phyloP scores from a whole-genome alignment of 2,329 filamentous ascomycete genomes.

The Epichloe amarillans region DNA sequence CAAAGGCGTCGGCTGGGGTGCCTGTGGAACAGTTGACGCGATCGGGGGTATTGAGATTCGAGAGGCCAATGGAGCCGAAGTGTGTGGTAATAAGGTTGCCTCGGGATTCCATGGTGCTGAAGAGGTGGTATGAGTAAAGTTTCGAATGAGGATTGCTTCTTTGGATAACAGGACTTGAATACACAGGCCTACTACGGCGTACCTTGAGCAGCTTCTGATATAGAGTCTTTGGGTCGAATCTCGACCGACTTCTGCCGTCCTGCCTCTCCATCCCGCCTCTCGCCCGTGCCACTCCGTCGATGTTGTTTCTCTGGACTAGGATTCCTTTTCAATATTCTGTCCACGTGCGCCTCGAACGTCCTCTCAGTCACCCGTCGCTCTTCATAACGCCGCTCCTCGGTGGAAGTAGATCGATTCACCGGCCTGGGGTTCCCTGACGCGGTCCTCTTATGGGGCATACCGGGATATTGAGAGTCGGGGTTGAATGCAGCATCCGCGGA shows the following conservation, averaged over 20 bases:
- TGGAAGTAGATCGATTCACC: slow-evolving; percentile 25
- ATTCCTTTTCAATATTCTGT: slow-evolving; percentile 45
- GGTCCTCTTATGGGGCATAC: slow-evolving; percentile 40
- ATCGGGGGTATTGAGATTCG: slow-evolving; percentile 54
- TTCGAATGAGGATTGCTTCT: neutral
- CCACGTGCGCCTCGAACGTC: slow-evolving; percentile 45
- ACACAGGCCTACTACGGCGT: slow-evolving; percentile 10
- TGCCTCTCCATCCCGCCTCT: slow-evolving; percentile 25
- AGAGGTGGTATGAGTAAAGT: neutral
- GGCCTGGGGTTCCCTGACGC: slow-evolving; percentile 44
- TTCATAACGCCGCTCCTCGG: slow-evolving; percentile 31
- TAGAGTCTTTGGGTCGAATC: slow-evolving; percentile 29
- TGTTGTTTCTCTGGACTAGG: slow-evolving; percentile 46
- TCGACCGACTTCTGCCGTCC: slow-evolving; percentile 31
- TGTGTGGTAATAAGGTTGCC: slow-evolving; percentile 56
- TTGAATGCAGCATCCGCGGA: slow-evolving; percentile 18
- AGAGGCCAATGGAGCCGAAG: slow-evolving; percentile 58
- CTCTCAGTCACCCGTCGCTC: slow-evolving; percentile 42
- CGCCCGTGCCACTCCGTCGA: slow-evolving; percentile 24
- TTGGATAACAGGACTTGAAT: neutral
- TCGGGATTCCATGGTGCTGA: slow-evolving; percentile 62
- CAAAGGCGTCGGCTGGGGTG: slow-evolving; percentile 57
- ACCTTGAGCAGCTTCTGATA: slow-evolving; percentile 37
- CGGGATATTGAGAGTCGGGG: slow-evolving; percentile 21
- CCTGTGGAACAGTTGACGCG: slow-evolving; percentile 58